phyloP scores from a whole-genome alignment of 2,329 filamentous ascomycete species.

The Knufia petricola region DNA sequence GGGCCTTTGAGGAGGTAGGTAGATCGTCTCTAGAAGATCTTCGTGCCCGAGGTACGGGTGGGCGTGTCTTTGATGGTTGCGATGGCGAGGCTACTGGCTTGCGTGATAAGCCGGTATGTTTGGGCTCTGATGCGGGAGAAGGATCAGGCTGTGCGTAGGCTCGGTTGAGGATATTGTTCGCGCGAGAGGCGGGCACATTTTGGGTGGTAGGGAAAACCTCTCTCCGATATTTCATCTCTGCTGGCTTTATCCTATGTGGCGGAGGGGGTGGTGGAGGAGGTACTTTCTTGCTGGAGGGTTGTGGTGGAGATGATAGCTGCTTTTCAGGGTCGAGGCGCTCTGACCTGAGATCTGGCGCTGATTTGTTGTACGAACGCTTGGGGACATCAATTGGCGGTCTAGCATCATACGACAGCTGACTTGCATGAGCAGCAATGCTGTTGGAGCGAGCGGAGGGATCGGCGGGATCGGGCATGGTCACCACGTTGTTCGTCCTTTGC shows the following conservation, averaged over 20 bases:
- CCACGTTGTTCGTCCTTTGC: constrained; percentile 7
- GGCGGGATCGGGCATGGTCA: constrained; percentile 11
- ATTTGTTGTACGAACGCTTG: background rate
- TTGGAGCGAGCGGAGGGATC: constrained; percentile 12
- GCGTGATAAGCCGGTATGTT: constrained; percentile 20
- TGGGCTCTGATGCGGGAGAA: background rate
- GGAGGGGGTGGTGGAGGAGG: constrained; percentile 17
- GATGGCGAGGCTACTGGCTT: constrained; percentile 24
- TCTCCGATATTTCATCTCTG: constrained; percentile 38
- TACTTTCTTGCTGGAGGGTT: constrained; percentile 10
- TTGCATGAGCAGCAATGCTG: background rate
- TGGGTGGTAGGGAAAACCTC: constrained; percentile 38
- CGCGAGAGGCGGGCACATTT: constrained; percentile 16
- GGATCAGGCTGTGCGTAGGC: constrained; percentile 14
- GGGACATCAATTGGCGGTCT: background rate
- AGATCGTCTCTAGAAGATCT: background rate
- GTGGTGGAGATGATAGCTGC: constrained; percentile 14
- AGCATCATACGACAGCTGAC: constrained; percentile 1
- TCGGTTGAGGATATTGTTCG: constrained; percentile 17
- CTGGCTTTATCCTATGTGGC: constrained; percentile 14
- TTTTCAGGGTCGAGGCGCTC: constrained; percentile 18
- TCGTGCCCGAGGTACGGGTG: constrained; percentile 1
- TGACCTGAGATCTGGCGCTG: background rate
- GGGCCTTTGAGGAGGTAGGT: background rate
- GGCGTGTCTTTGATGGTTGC: background rate